phyloP scores from a whole-genome alignment of 1,284 basidiomycete species.

The Cryptococcus maquisensis region DNA sequence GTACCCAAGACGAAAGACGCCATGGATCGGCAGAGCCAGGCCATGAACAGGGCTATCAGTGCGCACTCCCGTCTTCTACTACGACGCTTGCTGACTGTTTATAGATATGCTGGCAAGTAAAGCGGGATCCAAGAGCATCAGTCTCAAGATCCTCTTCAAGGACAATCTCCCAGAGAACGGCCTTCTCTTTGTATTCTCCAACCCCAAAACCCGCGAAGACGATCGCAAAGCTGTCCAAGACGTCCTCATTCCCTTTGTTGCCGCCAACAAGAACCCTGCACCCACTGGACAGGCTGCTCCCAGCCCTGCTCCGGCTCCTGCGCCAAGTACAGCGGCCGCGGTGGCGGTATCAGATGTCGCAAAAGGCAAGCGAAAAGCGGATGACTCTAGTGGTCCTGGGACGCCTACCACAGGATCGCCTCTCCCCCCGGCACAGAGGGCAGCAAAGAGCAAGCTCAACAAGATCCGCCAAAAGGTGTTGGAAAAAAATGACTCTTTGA shows the following conservation, averaged over 20 bases:
- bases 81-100: not conserved
- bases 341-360: conserved; percentile 10
- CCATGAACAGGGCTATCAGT: conserved; percentile 43
- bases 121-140: conserved; percentile 34
- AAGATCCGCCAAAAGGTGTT: conserved; percentile 63
- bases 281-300: conserved; percentile 3
- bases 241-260: conserved; percentile 42
- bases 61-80: conserved; percentile 5
- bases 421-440: conserved; percentile 10
- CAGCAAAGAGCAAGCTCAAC: conserved; percentile 36
- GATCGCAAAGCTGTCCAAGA: conserved; percentile 45
- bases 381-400: conserved; percentile 38
- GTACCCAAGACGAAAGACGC: conserved; percentile 29
- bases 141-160: conserved; percentile 43
- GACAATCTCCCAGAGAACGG: conserved; percentile 45
- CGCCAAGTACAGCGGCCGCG: conserved; percentile 14
- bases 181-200: conserved; percentile 44
- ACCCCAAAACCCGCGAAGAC: conserved; percentile 14
- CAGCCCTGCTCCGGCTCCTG: conserved; percentile 7
- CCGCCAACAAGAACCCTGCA: conserved; percentile 29
- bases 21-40: conserved; percentile 44
- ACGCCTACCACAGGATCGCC: not conserved
- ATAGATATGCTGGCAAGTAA: conserved; percentile 47
- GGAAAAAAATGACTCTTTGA: conserved; percentile 67
- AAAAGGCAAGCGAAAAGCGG: conserved; percentile 27